These are phyloP conservation scores for Colletotrichum chlorophyti DNA, from an alignment of 2,329 filamentous ascomycete species.

Conservation along the genomic window DNA sequence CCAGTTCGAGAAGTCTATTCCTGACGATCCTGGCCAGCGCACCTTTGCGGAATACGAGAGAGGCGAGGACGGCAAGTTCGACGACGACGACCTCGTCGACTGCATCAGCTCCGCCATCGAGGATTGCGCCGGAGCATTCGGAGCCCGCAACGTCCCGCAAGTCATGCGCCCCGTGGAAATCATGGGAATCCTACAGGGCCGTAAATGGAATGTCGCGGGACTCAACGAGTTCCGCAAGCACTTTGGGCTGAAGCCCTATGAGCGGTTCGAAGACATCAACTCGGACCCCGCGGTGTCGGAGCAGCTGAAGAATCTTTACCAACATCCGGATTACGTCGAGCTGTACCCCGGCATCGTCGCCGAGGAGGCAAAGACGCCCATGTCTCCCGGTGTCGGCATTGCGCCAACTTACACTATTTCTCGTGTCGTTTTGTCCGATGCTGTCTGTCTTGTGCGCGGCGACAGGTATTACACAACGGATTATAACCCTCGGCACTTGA, in stretches of 20 bases:
- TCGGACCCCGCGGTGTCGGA: conserved; percentile 74
- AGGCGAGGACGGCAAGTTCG: conserved; percentile 70
- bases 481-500: conserved; percentile 75
- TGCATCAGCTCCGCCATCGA: conserved; percentile 75
- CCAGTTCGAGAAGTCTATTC: conserved; percentile 66
- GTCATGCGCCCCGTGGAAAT: conserved; percentile 80
- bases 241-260: conserved; percentile 78
- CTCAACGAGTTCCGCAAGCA: conserved; percentile 88
- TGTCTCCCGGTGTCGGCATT: conserved; percentile 77
- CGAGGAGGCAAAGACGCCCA: conserved; percentile 77
- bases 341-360: conserved; percentile 81
- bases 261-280: conserved; percentile 85
- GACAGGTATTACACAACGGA: conserved; percentile 83
- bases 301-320: conserved; percentile 71
- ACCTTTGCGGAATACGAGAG: conserved; percentile 72
- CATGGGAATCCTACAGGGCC: conserved; percentile 78
- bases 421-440: conserved; percentile 78
- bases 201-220: conserved; percentile 78
- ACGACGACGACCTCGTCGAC: conserved; percentile 77
- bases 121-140: conserved; percentile 78
- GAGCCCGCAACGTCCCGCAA: conserved; percentile 75
- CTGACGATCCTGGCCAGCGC: conserved; percentile 72
- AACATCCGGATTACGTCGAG: conserved; percentile 81
- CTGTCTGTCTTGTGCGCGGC: conserved; percentile 78
- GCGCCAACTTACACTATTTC: conserved; percentile 79